A percentile compares a stretch with the other conserved stretches of the same genome.
These are phyloP conservation scores for Fusarium pininemorale DNA, from an alignment of 2,329 filamentous ascomycete genomes.

Conservation along the genomic window DNA sequence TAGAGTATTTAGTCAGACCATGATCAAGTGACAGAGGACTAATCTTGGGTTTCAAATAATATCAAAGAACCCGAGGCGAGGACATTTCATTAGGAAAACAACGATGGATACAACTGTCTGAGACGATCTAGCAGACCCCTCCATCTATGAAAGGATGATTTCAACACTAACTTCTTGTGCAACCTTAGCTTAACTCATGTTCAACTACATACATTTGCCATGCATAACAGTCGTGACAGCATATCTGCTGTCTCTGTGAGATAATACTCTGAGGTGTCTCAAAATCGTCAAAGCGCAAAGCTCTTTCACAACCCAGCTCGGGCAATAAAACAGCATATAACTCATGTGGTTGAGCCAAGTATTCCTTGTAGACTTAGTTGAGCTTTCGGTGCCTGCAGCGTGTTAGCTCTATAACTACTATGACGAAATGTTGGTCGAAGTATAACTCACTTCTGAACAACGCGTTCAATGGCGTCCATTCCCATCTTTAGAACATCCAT, in stretches of 20 bases:
- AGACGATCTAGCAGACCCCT: background rate
- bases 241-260: background rate
- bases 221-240: background rate
- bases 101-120: background rate
- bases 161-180: background rate
- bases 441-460: slow-evolving; percentile 72
- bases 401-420: slow-evolving; percentile 7
- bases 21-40: background rate
- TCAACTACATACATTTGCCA: background rate
- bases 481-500: slow-evolving; percentile 83
- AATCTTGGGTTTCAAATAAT: background rate
- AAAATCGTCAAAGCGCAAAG: background rate
- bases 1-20: background rate
- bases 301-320: background rate
- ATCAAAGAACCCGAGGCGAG: background rate
- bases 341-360: background rate
- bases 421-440: background rate
- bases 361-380: background rate
- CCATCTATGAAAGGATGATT: slow-evolving; percentile 1
- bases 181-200: background rate
- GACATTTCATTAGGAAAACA: background rate
- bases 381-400: slow-evolving; percentile 36
- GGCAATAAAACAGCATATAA: background rate
- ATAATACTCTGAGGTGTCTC: background rate
- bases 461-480: slow-evolving; percentile 84